A percentile compares a stretch with the other conserved stretches of the same genome.
These are phyloP conservation scores for Secale cereale DNA, from an alignment of 176 grass and related monocot species.

Conservation along the genomic window DNA sequence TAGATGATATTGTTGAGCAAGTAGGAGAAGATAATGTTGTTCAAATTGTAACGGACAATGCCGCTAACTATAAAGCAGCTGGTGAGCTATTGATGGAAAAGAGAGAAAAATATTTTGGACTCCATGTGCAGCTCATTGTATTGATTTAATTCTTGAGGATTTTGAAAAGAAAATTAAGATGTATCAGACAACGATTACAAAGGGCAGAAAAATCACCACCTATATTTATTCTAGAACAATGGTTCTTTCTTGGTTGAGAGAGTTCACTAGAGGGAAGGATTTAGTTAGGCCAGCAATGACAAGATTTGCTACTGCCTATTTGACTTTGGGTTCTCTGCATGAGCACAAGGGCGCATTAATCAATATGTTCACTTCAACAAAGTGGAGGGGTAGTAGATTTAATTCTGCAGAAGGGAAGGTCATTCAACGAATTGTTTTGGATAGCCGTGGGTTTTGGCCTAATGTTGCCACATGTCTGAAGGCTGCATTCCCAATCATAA, in stretches of 20 bases:
- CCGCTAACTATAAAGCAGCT: not conserved
- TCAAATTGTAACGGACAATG: not conserved
- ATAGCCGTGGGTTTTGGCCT: not conserved
- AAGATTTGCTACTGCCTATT: not conserved
- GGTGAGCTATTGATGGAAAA: not conserved
- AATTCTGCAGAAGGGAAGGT: not conserved
- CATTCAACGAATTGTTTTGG: not conserved
- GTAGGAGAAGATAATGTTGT: not conserved
- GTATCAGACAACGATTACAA: not conserved
- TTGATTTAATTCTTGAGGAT: not conserved
- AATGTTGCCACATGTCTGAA: not conserved
- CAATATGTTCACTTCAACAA: not conserved
- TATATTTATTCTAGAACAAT: not conserved
- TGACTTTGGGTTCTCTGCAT: not conserved
- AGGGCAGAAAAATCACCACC: not conserved
- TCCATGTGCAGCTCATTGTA: not conserved
- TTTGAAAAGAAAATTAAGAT: not conserved
- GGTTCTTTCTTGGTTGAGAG: not conserved
- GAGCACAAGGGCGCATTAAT: not conserved
- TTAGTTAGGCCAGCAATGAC: not conserved
- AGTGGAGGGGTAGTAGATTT: not conserved
- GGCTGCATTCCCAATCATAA: not conserved
- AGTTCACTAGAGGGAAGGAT: not conserved
- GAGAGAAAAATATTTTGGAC: not conserved
- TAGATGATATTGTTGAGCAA: not conserved